phyloP scores from a whole-genome alignment of 371 early-diverging fungal genomes.

The Coemansia sp. region DNA sequence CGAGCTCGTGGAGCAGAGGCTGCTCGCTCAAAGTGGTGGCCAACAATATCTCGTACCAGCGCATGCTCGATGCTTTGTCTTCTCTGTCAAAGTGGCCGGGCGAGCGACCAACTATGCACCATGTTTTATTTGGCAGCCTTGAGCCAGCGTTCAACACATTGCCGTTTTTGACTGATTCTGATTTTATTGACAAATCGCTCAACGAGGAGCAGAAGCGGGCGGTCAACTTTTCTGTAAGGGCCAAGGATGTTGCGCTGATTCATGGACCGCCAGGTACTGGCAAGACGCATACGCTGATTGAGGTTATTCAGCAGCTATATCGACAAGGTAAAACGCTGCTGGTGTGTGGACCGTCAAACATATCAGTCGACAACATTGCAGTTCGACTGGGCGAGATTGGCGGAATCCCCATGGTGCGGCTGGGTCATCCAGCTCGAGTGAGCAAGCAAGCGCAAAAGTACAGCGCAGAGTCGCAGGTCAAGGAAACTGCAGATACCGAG shows the following conservation, averaged over 20 bases:
- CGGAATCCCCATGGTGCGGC: conserved; percentile 60
- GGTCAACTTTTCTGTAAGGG: conserved; percentile 63
- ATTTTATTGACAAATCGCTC: conserved; percentile 61
- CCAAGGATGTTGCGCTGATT: conserved; percentile 72
- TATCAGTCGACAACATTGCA: conserved; percentile 86
- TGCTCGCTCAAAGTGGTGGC: conserved; percentile 70
- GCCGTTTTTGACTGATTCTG: not conserved
- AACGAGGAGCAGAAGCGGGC: conserved; percentile 77
- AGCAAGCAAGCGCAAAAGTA: conserved; percentile 41
- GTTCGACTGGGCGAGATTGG: conserved; percentile 63
- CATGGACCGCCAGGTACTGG: conserved; percentile 92
- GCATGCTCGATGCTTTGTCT: conserved; percentile 55
- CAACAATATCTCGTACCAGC: conserved; percentile 73
- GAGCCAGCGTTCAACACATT: conserved; percentile 44
- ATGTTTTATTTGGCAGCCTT: conserved; percentile 50
- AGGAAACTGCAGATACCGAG: conserved; percentile 9
- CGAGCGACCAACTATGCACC: conserved; percentile 37
- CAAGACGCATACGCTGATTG: conserved; percentile 90
- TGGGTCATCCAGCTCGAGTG: conserved; percentile 85
- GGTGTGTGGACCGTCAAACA: conserved; percentile 92
- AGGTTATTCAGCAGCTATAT: conserved; percentile 79
- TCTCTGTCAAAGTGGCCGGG: not conserved
- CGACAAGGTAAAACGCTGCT: conserved; percentile 66
- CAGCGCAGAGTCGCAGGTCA: conserved; percentile 52
- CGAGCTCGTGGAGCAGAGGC: conserved; percentile 60